phyloP scores from a whole-genome alignment of 768 basidiomycete genomes.

The Boletus vinaceobasis region DNA sequence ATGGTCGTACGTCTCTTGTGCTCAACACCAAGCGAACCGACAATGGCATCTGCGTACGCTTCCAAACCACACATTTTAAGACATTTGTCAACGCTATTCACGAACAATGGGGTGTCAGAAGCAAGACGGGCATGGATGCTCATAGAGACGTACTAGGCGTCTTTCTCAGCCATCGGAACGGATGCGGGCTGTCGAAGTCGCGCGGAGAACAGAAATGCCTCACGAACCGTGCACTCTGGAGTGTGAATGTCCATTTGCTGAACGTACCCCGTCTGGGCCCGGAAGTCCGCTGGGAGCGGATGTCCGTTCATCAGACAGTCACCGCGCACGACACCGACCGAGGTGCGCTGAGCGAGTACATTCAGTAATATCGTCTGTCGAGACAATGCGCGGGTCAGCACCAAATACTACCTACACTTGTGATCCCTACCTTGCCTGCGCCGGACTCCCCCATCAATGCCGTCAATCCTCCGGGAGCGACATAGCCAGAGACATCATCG shows the following conservation, averaged over 20 bases:
- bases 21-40: conserved; percentile 52
- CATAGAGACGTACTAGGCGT: conserved; percentile 59
- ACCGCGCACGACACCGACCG: conserved; percentile 47
- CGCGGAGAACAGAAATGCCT: conserved; percentile 79
- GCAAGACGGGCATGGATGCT: neutral
- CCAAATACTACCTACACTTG: neutral
- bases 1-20: conserved; percentile 57
- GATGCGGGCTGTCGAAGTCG: conserved; percentile 69
- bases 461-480: conserved; percentile 48
- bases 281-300: conserved; percentile 52
- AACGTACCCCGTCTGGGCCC: conserved; percentile 48
- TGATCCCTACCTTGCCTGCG: conserved; percentile 25
- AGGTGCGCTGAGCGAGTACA: conserved; percentile 50
- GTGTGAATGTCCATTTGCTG: conserved; percentile 86
- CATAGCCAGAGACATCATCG: conserved; percentile 46
- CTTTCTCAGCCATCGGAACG: conserved; percentile 66
- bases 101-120: neutral
- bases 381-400: neutral
- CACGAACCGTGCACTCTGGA: conserved; percentile 70
- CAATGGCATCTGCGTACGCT: conserved; percentile 57
- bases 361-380: conserved; percentile 55
- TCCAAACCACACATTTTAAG: conserved; percentile 67
- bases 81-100: conserved; percentile 48
- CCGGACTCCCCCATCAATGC: conserved; percentile 49
- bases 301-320: conserved; percentile 56